Base-by-base conservation (phyloP, 23 red algal genomes). In the Gracilaria domingensis region DNA sequence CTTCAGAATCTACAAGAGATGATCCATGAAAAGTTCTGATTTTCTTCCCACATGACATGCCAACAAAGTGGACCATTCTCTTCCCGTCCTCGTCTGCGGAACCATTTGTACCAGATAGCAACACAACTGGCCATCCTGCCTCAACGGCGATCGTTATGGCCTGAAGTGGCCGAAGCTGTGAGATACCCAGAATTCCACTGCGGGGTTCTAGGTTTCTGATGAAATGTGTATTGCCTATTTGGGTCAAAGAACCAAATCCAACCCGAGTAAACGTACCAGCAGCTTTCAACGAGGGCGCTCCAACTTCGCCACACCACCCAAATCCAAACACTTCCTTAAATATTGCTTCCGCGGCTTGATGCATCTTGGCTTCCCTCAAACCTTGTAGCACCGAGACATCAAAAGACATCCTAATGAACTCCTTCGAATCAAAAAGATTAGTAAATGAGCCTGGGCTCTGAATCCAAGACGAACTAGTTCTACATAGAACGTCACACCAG, bases 401-500 rank as follows among this genome's bases (percentile, higher is more conserved):
- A 36, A 92, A 92, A 21, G 80, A 83, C 40, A 65, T 55, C 4
- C 80, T 25, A 11, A 83, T 8, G 53, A 36, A 45, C 51, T 83
- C 80, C 36, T 83, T 69, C 23, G 62, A 69, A 14, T 77, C 39
- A 77, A 49, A 49, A 9, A 51, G 1, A 77, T 0, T 17, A 18
- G 34, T 50, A 9, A 18, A 23, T 0, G 72, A 48, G 12, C 30
- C 20, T 12, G 26, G 20, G 26, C 18, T 51, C n/a, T 30, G 58
- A 34, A 23, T 4, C 8, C 77, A 20, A 28, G 11, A 29, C 8
- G 77, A 81, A 30, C 17, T 16, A 9, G 37, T 37, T 17, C 66
- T 40, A 58, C 77, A 55, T 18, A 95, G 48, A 23, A 96, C 55
- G 38, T 92, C 88, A 49, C 88, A 95, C 91, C 96, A 98, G 32